Percentiles rank a stretch among this genome's conserved stretches.
phyloP scores from a whole-genome alignment of 768 basidiomycete genomes.

The Lentinula lateritia region DNA sequence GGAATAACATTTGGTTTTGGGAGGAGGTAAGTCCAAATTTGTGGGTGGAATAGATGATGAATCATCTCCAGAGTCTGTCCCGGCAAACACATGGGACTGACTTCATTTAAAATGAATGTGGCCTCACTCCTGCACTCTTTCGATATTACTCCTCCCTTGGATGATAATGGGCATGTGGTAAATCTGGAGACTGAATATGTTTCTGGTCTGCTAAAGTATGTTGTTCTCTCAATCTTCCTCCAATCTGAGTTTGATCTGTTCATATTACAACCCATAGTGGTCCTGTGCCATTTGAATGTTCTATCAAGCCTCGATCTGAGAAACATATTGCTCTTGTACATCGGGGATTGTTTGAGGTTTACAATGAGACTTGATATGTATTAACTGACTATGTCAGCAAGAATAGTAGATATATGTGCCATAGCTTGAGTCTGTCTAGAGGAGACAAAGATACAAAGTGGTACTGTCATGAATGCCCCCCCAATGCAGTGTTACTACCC shows the following conservation, averaged over 20 bases:
- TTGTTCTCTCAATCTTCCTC: not conserved
- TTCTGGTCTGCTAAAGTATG: not conserved
- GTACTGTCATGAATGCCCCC: too few species aligned
- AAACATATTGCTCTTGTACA: slow-evolving; percentile 16
- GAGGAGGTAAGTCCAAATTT: slow-evolving; percentile 5
- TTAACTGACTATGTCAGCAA: too few species aligned
- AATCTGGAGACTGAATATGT: slow-evolving; percentile 23
- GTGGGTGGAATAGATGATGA: too few species aligned
- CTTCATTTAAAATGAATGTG: slow-evolving; percentile 21
- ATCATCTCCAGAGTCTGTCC: slow-evolving; percentile 21
- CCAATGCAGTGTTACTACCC: too few species aligned
- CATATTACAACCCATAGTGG: not conserved
- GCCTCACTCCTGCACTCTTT: slow-evolving; percentile 26
- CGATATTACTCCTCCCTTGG: slow-evolving; percentile 19
- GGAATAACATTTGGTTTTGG: not conserved
- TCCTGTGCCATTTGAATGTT: slow-evolving; percentile 21
- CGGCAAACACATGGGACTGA: slow-evolving; percentile 22
- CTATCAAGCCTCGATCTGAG: slow-evolving; percentile 21
- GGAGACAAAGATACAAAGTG: too few species aligned
- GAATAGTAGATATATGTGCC: too few species aligned
- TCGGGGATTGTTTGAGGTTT: not conserved
- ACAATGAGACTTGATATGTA: too few species aligned
- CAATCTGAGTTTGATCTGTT: not conserved
- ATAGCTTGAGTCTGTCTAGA: too few species aligned
- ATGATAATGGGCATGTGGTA: slow-evolving; percentile 17